phyloP scores from a whole-genome alignment of 441 rosid species.

The Omphalea diandra region DNA sequence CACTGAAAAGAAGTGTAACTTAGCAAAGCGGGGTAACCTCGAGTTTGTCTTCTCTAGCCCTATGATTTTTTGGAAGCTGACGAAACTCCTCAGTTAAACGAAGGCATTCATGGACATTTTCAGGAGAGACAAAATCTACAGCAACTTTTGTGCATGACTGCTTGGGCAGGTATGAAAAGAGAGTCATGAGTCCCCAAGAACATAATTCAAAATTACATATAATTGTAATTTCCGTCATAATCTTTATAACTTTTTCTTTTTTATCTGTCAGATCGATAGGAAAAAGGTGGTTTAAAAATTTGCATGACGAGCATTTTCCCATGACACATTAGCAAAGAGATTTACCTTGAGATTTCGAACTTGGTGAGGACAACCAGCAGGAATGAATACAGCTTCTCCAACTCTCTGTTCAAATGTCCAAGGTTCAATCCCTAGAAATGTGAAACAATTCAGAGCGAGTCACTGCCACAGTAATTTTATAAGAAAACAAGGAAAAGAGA shows the following conservation, averaged over 20 bases:
- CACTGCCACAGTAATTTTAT: not conserved
- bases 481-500: not conserved
- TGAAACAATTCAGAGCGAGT: not conserved
- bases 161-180: conserved; percentile 17
- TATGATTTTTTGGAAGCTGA: conserved; percentile 74
- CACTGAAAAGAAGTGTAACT: not conserved
- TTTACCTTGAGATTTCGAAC: conserved; percentile 85
- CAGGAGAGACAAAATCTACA: conserved; percentile 87
- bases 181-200: not conserved
- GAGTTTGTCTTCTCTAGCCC: conserved; percentile 86
- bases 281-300: no score
- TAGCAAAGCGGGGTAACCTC: conserved; percentile 46
- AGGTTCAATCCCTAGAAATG: conserved; percentile 66
- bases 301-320: no score
- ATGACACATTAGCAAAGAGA: no score
- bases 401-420: conserved; percentile 85
- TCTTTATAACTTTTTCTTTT: no score
- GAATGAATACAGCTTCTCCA: conserved; percentile 93
- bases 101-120: conserved; percentile 70
- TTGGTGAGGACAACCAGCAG: conserved; percentile 98
- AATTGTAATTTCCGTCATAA: no score
- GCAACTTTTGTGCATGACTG: conserved; percentile 97
- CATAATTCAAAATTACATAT: not conserved
- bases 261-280: no score
- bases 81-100: conserved; percentile 82